Evolutionary conservation across 1,284 basidiomycete species (phyloP), one percentile per base, ranked within the genome.

Genomic region (Rhodotorula glutinis): DNA sequence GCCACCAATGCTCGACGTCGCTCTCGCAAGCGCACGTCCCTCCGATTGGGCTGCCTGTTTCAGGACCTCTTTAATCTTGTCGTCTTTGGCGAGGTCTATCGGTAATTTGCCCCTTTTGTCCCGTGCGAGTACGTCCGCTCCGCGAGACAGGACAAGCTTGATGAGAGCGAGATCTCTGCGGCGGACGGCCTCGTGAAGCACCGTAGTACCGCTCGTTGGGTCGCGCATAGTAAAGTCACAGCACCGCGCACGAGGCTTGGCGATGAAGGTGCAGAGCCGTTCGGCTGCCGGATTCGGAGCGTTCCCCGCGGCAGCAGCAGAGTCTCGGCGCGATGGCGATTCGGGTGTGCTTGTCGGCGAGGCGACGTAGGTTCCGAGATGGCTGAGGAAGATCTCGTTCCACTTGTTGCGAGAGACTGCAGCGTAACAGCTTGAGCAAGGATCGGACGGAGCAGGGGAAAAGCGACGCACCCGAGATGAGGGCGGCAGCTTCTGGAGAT

Each of bases 91-190:
- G n/a, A 79, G 77, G 60, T 96, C 92, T 58, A 87, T 83, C 0
- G 90, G 87, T 67, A 87, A 83, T 75, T 87, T 87, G 14, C 93
- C 92, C 60, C 82, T 83, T 43, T 86, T 83, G 79, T 98, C 91
- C 10, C 92, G 83, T 2, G 89, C 88, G 74, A 95, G 94, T 2
- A 96, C 89, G 76, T 96, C 92, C 0, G 91, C 92, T 1, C 93
- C 93, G 17, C 88, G 87, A 59, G 88, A 85, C 1, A 94, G 86
- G 1, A 87, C 88, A 17, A 91, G 82, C 77, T 96, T 91, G 44
- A 97, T 87, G 25, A 96, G 81, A 17, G 85, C 82, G 13, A 93
- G 81, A 77, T 97, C 91, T 64, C 90, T 89, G 33, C 91, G 83
- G 62, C 85, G 82, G 0, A 91, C 91, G 0, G 93, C 92, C 78